Base-by-base conservation (phyloP, 192 early-diverging fungal genomes). In the Podila minutissima region DNA sequence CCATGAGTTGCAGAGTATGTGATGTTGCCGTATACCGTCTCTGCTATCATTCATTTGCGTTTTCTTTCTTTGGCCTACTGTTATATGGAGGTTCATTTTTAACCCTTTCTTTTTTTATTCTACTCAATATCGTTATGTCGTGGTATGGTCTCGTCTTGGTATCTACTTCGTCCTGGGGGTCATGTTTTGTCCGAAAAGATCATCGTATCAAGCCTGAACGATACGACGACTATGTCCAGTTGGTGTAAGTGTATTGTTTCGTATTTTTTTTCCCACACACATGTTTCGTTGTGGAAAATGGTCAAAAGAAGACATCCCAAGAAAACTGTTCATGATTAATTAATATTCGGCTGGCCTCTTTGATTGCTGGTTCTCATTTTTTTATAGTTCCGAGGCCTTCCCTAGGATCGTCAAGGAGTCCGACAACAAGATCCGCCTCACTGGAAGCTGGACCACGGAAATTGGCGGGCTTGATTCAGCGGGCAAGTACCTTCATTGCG, bases 381-480 rank as follows among this genome's bases (percentile, higher is more conserved):
- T 8, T 9, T 61, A 55, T 60, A 95, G 93, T 7, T 83, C 92
- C n/a, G 88, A 91, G 66, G 88, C 91, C 61, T 96, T 93, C 74
- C 93, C 94, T 8, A 86, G 87, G 28, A 90, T 98, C 59, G 91
- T 92, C 37, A 88, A 92, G 50, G 87, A 94, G 66, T 92, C 91
- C 35, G 86, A 88, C 41, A 94, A 92, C 71, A 86, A 88, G 26
- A 88, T 94, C 22, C 93, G 95, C 76, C 84, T 98, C 22, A 96
- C 93, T 67, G 97, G 97, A 46, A 95, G 94, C 83, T 98, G 94
- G 94, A 85, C 90, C 49, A 92, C 92, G 24, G 91, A 95, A 68
- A 92, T 98, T 75, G 97, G 97, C 12, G 90, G 92, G 28, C 86
- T 94, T 62, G 97, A 98, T 86, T 93, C 93, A 64, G 92, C 93